A percentile compares a stretch with the other conserved stretches of the same genome.
Evolutionary conservation across 2,329 filamentous ascomycete genomes (phyloP).

Genomic region (Ambrosiella cleistominuta): DNA sequence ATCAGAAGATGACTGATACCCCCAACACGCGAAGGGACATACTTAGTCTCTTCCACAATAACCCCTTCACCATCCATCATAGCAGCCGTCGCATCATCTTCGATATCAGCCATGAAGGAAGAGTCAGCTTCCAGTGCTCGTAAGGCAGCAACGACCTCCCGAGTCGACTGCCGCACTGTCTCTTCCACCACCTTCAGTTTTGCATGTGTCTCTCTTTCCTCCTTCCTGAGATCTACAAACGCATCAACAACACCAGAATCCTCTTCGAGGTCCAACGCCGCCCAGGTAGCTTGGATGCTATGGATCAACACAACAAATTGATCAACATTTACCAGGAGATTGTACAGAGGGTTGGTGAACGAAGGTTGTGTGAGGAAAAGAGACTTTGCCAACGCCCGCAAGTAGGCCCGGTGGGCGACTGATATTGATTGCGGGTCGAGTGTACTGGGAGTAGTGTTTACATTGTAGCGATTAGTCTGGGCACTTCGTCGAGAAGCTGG

Average conservation of each 20-base stretch:
- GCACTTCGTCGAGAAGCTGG: conserved; percentile 48
- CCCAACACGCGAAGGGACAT: conserved; percentile 54
- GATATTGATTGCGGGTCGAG: conserved; percentile 77
- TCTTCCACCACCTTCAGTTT: conserved; percentile 47
- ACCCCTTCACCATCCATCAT: conserved; percentile 25
- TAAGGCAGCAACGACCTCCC: conserved; percentile 43
- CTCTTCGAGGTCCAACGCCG: conserved; percentile 59
- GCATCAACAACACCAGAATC: conserved; percentile 69
- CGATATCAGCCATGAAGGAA: conserved; percentile 28
- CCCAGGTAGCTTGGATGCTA: conserved; percentile 60
- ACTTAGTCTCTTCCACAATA: conserved; percentile 24
- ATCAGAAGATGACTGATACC: conserved; percentile 74
- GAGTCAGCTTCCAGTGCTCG: conserved; percentile 28
- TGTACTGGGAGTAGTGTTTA: conserved; percentile 6
- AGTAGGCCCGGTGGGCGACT: conserved; percentile 60
- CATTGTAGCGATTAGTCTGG: conserved; percentile 4
- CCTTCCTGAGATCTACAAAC: conserved; percentile 50
- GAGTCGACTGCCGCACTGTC: conserved; percentile 49
- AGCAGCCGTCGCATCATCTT: conserved; percentile 20
- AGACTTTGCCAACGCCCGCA: conserved; percentile 47
- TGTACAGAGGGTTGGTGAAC: conserved; percentile 49
- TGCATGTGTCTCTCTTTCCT: conserved; percentile 50
- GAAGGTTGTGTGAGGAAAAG: conserved; percentile 46
- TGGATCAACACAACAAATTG: conserved; percentile 61
- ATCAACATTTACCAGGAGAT: conserved; percentile 58